A percentile compares a stretch with the other conserved stretches of the same genome.
phyloP scores from a whole-genome alignment of 2,329 filamentous ascomycete species.

The Neobulgaria alba region DNA sequence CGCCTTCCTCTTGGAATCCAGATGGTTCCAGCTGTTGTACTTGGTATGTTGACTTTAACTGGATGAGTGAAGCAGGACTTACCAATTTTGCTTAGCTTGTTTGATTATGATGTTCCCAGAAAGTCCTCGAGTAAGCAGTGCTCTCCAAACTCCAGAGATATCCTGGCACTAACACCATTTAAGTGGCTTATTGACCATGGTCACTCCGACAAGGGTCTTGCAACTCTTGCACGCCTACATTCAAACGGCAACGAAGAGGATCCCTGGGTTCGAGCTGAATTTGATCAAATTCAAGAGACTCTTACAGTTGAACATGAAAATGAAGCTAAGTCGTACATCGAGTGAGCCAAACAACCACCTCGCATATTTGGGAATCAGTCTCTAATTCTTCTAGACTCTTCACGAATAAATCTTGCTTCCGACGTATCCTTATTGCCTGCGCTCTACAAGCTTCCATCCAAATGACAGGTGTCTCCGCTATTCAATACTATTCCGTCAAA shows the following conservation, averaged over 20 bases:
- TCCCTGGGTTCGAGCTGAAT: slow-evolving; percentile 55
- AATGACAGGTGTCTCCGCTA: slow-evolving; percentile 58
- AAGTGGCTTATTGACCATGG: slow-evolving; percentile 56
- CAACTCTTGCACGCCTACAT: slow-evolving; percentile 51
- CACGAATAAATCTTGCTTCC: slow-evolving; percentile 50
- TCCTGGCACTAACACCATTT: neutral
- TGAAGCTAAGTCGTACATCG: slow-evolving; percentile 52
- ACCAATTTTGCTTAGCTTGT: slow-evolving; percentile 28
- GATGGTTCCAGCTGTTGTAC: slow-evolving; percentile 47
- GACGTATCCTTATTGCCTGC: slow-evolving; percentile 51
- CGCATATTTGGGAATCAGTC: no score
- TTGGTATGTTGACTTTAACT: slow-evolving; percentile 27
- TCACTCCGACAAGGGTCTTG: slow-evolving; percentile 44
- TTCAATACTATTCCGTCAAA: slow-evolving; percentile 52
- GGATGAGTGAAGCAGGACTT: neutral
- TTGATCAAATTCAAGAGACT: slow-evolving; percentile 53
- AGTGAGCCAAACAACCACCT: slow-evolving; percentile 26
- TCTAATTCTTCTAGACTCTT: slow-evolving; percentile 34
- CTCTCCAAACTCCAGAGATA: neutral
- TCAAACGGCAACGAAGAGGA: slow-evolving; percentile 50
- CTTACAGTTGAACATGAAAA: slow-evolving; percentile 53
- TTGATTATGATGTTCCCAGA: slow-evolving; percentile 58
- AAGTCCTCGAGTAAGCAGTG: slow-evolving; percentile 32
- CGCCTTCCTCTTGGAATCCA: slow-evolving; percentile 41
- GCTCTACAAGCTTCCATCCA: slow-evolving; percentile 55